Evolutionary conservation across 495 filamentous ascomycete species (phyloP), one percentile per base, ranked within the genome.

Genomic region (Clohesyomyces aquaticus): DNA sequence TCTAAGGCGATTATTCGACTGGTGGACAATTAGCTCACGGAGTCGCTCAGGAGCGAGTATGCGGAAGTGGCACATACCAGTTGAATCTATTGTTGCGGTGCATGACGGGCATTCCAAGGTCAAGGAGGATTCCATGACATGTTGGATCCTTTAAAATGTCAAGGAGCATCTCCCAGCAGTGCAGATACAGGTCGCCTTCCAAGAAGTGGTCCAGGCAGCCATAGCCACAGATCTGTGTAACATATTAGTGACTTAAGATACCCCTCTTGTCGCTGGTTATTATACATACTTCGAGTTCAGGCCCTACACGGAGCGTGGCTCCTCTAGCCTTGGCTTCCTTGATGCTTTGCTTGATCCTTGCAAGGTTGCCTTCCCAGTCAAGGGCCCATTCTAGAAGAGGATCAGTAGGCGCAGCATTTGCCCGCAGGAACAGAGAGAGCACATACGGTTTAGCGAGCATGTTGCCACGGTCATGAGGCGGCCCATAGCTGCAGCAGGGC

Each of bases 271-370:
- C n/a, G n/a, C n/a, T n/a, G n/a, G n/a, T n/a, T n/a, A n/a, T n/a
- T n/a, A 47, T 6, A 29, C 25, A 2, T 19, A 55, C 52, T 66
- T 87, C 86, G 6, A 90, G 80, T 72, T 90, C 88, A 0, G 91
- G 91, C 11, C 91, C 90, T 26, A 92, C 83, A 25, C 91, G 80
- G 14, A 96, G 75, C n/a, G 80, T 82, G 12, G 89, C 89, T 11
- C 88, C 85, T 1, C 79, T 80, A 10, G 74, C 80, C 72, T 93
- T 96, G 23, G 92, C 89, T 59, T 84, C 70, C 11, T 77, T 80
- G 55, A 96, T 89, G 66, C 82, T 85, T 73, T 92, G 81, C 55
- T 91, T 87, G 63, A 95, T 95, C 6, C 92, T 81, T 28, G 82
- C 76, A 0, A 78, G 74, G 69, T 96, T 96, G 21, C 91, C 92